phyloP scores from a whole-genome alignment of 2,329 filamentous ascomycete species.

The Colletotrichum higginsianum region DNA sequence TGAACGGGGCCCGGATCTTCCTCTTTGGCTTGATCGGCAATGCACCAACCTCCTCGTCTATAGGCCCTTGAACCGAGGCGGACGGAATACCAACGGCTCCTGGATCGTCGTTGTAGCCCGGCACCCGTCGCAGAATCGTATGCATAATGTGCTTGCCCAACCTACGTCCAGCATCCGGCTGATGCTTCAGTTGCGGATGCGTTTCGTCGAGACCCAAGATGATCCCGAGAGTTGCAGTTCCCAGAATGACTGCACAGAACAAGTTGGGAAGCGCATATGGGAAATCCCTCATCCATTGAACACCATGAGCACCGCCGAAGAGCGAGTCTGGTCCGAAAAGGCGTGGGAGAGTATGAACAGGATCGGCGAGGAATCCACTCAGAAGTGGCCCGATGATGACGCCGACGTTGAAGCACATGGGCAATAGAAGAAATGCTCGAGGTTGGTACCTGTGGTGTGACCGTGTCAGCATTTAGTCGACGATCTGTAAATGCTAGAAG shows the following conservation, averaged over 20 bases:
- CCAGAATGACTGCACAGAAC: conserved; percentile 39
- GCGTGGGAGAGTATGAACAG: conserved; percentile 39
- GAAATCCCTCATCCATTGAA: conserved; percentile 44
- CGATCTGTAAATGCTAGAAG: no score
- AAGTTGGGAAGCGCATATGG: conserved; percentile 47
- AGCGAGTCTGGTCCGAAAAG: conserved; percentile 44
- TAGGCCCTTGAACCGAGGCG: no score
- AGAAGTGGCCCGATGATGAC: conserved; percentile 47
- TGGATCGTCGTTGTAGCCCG: no score
- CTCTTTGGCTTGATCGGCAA: not conserved
- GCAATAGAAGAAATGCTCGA: conserved; percentile 44
- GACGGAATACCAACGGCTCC: no score
- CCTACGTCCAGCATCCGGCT: not conserved
- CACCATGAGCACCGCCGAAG: conserved; percentile 42
- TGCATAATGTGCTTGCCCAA: not conserved
- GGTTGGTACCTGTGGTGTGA: conserved; percentile 22
- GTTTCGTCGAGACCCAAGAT: conserved; percentile 46
- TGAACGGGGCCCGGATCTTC: conserved; percentile 22
- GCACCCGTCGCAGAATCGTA: not conserved
- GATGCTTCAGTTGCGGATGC: conserved; percentile 1
- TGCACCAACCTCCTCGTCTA: not conserved
- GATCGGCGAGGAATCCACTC: conserved; percentile 46
- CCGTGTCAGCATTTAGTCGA: not conserved
- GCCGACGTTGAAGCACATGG: conserved; percentile 46
- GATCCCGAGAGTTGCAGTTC: conserved; percentile 42